Conservation (phyloP, 2,329 filamentous ascomycete species). For the Paecilomyces niveus region DNA sequence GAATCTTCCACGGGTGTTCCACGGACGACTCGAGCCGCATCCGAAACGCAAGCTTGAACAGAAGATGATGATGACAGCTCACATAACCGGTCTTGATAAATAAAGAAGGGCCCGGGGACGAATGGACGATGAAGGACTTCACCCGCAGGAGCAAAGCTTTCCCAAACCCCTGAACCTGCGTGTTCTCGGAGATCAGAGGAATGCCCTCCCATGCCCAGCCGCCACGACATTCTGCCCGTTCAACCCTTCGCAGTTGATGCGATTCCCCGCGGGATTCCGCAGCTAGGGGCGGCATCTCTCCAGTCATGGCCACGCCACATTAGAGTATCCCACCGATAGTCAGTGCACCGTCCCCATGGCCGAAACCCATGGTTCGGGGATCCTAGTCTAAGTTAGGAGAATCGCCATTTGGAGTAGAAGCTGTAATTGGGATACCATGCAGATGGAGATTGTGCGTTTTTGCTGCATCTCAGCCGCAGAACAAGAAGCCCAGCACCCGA, state of each 20-base stretch:
- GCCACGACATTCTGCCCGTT: neutral
- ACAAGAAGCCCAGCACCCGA: neutral
- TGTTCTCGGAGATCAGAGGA: neutral
- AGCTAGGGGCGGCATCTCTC: neutral
- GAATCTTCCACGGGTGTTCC: neutral
- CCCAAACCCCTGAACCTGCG: neutral
- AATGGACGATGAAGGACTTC: too few relatives aligned
- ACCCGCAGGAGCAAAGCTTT: neutral
- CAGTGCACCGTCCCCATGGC: neutral
- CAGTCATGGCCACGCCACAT: neutral
- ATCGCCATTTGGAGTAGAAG: neutral
- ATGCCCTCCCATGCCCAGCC: neutral
- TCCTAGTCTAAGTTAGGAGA: neutral
- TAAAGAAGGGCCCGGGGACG: neutral
- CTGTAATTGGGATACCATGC: neutral
- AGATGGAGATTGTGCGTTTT: neutral
- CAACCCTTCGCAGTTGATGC: neutral
- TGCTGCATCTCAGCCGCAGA: neutral
- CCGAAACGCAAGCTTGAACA: neutral
- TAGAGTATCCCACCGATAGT: neutral
- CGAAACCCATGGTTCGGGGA: neutral
- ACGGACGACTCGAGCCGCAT: neutral
- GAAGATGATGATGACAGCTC: neutral
- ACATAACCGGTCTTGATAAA: neutral
- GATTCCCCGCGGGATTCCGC: neutral